Base-by-base conservation (phyloP, 2,329 filamentous ascomycete genomes). In the Tetracladium maxilliforme region DNA sequence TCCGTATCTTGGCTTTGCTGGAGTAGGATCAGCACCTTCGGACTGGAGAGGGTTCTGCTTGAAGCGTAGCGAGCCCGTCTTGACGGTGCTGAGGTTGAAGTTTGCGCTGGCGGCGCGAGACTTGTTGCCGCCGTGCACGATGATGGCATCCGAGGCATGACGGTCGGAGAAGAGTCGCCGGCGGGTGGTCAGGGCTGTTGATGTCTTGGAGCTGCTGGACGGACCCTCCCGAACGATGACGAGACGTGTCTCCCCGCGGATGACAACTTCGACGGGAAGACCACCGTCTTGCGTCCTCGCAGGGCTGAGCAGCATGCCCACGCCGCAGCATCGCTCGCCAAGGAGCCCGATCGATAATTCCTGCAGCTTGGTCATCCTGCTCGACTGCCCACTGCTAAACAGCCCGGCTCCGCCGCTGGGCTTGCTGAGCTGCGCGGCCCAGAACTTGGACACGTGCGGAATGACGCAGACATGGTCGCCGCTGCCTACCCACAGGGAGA, bases 401-500 rank as follows among this genome's bases (percentile, higher is more conserved):
- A 23, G 12, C 9, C 12, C 9, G 8, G 8, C 10, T 10, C 32
- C 33, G 7, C 21, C 27, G 16, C 26, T 24, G 11, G 15, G 22
- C 31, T 35, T 40, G 3, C 38, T 31, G 11, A 28, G 28, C 22
- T 42, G 36, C 10, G 41, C 33, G 16, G 31, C 30, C 42, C 44
- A 47, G 31, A 41, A 47, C 30, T 41, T 43, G 7, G 37, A 22
- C n/a, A 48, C 33, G 19, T 29, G 40, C 7, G 42, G 42, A 11
- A 48, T 43, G 6, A 43, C 23, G 7, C 37, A 35, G 24, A 37
- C 45, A 3, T 38, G 39, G 11, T 45, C 42, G 10, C 40, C n/a
- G n/a, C n/a, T n/a, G n/a, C n/a, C 44, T 6, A 45, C 29, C 39
- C 43, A 45, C 29, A 48, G 44, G 5, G 42, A 33, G 7, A 48